Percentiles rank a stretch among this genome's conserved stretches.
phyloP scores from a whole-genome alignment of 768 basidiomycete genomes.

The Tylopilus vinaceipallidus region DNA sequence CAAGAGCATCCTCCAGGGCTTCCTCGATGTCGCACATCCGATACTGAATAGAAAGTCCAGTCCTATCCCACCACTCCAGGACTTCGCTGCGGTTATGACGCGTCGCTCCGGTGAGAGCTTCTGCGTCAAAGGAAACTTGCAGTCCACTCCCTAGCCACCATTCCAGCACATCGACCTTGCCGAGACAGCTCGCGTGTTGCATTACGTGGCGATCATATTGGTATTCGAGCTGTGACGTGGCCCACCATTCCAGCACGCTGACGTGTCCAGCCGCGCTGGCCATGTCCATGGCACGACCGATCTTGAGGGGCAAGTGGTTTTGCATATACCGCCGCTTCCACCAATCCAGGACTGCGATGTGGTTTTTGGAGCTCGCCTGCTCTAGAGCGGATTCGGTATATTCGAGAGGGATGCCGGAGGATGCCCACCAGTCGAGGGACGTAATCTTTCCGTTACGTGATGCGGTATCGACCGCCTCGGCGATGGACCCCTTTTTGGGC shows the following conservation, averaged over 20 bases:
- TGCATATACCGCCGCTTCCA: constrained; percentile 63
- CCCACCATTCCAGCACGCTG: constrained; percentile 83
- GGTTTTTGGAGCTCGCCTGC: constrained; percentile 74
- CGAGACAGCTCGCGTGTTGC: constrained; percentile 76
- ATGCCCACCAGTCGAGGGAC: constrained; percentile 81
- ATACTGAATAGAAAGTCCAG: constrained; percentile 77
- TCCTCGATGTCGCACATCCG: constrained; percentile 92
- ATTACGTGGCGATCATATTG: constrained; percentile 78
- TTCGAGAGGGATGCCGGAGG: constrained; percentile 61
- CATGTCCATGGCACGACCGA: constrained; percentile 84
- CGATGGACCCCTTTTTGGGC: constrained; percentile 52
- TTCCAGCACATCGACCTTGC: constrained; percentile 73
- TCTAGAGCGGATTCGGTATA: constrained; percentile 82
- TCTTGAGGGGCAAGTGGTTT: constrained; percentile 61
- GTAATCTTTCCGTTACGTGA: constrained; percentile 72
- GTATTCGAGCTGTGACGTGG: constrained; percentile 68
- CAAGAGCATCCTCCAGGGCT: constrained; percentile 83
- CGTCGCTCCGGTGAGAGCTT: constrained; percentile 77
- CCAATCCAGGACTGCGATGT: constrained; percentile 78
- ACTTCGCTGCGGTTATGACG: constrained; percentile 79
- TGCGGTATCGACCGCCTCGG: constrained; percentile 76
- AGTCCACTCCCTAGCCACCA: constrained; percentile 84
- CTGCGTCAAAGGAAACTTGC: constrained; percentile 76
- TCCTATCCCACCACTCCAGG: constrained; percentile 86
- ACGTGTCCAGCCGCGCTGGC: constrained; percentile 79